These are phyloP conservation scores for Schizothecium vesticola DNA, from an alignment of 495 filamentous ascomycete species.

Conservation along the genomic window DNA sequence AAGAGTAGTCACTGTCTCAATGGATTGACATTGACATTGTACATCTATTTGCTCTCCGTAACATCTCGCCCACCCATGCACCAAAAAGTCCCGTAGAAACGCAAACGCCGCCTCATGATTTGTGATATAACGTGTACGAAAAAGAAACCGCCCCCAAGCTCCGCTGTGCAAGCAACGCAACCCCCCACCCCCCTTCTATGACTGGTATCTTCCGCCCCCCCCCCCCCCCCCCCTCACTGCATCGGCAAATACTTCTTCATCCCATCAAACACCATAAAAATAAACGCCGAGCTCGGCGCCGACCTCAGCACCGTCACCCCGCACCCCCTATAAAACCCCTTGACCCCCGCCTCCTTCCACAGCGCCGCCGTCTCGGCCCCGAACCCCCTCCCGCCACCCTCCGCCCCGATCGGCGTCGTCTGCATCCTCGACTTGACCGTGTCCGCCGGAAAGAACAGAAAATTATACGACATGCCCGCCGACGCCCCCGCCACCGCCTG, in stretches of 20 bases:
- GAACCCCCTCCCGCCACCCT: constrained; percentile 55
- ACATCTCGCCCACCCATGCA: neutral
- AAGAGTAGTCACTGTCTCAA: neutral
- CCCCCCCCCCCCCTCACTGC: constrained; percentile 19
- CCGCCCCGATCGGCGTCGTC: constrained; percentile 62
- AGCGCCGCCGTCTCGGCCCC: constrained; percentile 59
- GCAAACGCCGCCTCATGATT: neutral
- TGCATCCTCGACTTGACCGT: constrained; percentile 97
- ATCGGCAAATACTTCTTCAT: constrained; percentile 61
- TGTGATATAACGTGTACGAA: neutral
- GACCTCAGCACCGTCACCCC: constrained; percentile 85
- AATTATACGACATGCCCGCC: constrained; percentile 91
- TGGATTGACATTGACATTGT: neutral
- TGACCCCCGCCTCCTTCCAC: constrained; percentile 75
- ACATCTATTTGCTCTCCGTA: neutral
- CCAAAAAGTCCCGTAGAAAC: neutral
- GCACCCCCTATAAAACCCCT: constrained; percentile 86
- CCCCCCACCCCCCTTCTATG: neutral
- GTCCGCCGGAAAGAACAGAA: constrained; percentile 93
- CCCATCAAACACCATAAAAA: constrained; percentile 88
- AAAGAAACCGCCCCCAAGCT: neutral
- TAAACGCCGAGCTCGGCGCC: constrained; percentile 92
- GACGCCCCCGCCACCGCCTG: constrained; percentile 84
- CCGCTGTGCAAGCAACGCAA: neutral
- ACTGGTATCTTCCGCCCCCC: neutral